A percentile compares a stretch with the other conserved stretches of the same genome.
phyloP scores from a whole-genome alignment of 805 yeast species.

The Pichia manshurica region DNA sequence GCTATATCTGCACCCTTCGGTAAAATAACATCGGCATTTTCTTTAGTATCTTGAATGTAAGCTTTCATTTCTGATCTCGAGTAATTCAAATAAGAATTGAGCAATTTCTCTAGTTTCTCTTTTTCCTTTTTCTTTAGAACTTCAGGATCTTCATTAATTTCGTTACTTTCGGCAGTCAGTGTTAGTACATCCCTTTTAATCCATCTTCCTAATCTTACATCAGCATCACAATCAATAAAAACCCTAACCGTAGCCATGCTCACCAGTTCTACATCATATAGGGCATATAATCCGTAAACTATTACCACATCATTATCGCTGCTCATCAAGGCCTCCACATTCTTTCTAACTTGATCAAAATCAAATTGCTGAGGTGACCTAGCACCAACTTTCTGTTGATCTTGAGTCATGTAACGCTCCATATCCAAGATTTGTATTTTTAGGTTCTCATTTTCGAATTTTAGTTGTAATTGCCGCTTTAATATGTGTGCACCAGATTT shows the following conservation, averaged over 20 bases:
- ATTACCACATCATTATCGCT: conserved; percentile 34
- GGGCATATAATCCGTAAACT: conserved; percentile 75
- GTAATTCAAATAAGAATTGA: conserved; percentile 44
- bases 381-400: conserved; percentile 8
- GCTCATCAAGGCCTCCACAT: conserved; percentile 7
- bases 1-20: conserved; percentile 62
- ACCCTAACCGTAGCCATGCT: conserved; percentile 57
- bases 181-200: conserved; percentile 36
- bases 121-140: conserved; percentile 7
- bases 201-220: conserved; percentile 77
- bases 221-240: conserved; percentile 80
- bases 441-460: conserved; percentile 15
- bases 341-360: conserved; percentile 27
- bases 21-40: conserved; percentile 66
- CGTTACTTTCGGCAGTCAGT: conserved; percentile 1
- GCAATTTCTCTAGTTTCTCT: conserved; percentile 30
- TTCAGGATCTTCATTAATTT: not conserved
- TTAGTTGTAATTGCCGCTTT: conserved; percentile 19
- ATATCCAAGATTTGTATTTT: conserved; percentile 22
- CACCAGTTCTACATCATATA: conserved; percentile 55
- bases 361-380: conserved; percentile 38
- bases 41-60: conserved; percentile 63
- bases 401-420: conserved; percentile 15
- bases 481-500: conserved; percentile 22
- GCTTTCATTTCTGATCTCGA: conserved; percentile 64